Percentiles rank a stretch among this genome's conserved stretches.
Conservation (phyloP, 768 basidiomycete species). For the Chalciporus piperatus region DNA sequence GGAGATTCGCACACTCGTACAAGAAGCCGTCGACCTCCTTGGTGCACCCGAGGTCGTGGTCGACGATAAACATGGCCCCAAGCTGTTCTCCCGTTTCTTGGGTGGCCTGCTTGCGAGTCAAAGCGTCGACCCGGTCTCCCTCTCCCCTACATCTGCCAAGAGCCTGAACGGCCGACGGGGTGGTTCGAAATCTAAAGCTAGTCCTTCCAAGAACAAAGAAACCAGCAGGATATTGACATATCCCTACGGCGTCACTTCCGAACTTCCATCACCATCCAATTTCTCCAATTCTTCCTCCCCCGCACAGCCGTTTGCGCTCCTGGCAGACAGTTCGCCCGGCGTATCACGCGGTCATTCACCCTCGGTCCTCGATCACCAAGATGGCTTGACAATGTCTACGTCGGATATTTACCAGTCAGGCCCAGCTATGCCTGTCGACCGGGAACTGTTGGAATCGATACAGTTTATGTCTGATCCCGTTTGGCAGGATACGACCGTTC, state of each 20-base stretch:
- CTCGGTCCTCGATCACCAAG: background rate
- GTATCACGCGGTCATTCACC: slow-evolving; percentile 9
- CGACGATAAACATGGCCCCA: slow-evolving; percentile 80
- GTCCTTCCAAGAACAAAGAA: slow-evolving; percentile 15
- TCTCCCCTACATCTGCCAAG: slow-evolving; percentile 16
- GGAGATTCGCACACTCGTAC: slow-evolving; percentile 62
- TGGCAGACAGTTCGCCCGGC: slow-evolving; percentile 37
- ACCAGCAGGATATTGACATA: background rate
- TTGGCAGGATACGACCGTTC: slow-evolving; percentile 55
- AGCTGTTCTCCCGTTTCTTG: slow-evolving; percentile 77
- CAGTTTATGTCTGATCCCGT: slow-evolving; percentile 54
- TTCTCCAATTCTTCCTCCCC: slow-evolving; percentile 40
- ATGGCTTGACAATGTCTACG: slow-evolving; percentile 23
- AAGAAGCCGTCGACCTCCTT: slow-evolving; percentile 64
- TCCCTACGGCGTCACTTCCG: slow-evolving; percentile 9
- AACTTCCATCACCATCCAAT: slow-evolving; percentile 24
- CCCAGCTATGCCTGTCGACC: slow-evolving; percentile 56
- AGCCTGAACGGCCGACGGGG: slow-evolving; percentile 18
- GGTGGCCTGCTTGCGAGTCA: slow-evolving; percentile 66
- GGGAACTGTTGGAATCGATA: slow-evolving; percentile 58
- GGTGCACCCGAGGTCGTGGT: slow-evolving; percentile 69
- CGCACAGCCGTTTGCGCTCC: slow-evolving; percentile 34
- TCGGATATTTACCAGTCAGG: slow-evolving; percentile 40
- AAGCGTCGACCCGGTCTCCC: slow-evolving; percentile 30
- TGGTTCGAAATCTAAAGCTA: slow-evolving; percentile 9